These are phyloP conservation scores for Russula ochroleuca DNA, from an alignment of 768 basidiomycete genomes.

Conservation along the genomic window DNA sequence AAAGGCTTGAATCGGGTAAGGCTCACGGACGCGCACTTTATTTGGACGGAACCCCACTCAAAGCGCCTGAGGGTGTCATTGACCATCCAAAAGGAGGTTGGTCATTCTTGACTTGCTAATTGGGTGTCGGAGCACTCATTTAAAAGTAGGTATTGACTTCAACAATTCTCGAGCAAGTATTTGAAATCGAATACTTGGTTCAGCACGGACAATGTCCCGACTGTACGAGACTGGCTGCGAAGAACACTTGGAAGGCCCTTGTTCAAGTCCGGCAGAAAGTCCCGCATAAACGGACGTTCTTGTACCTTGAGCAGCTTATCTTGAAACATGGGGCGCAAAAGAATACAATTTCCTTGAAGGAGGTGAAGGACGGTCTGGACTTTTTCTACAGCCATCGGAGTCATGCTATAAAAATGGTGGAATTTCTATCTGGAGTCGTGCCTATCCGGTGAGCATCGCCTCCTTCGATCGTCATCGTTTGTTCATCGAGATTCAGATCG, in stretches of 20 bases:
- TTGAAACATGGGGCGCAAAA: conserved; percentile 95
- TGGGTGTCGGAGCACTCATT: conserved; percentile 7
- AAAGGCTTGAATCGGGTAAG: conserved; percentile 93
- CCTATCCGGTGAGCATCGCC: conserved; percentile 67
- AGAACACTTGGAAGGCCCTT: conserved; percentile 97
- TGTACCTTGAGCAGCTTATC: conserved; percentile 96
- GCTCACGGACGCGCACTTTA: conserved; percentile 96
- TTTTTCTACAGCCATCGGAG: conserved; percentile 92
- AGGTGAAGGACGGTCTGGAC: conserved; percentile 91
- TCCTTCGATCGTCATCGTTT: not conserved
- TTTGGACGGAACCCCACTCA: conserved; percentile 99
- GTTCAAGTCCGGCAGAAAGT: conserved; percentile 99
- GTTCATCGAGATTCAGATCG: conserved; percentile 46
- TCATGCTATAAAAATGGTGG: conserved; percentile 95
- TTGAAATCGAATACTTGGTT: conserved; percentile 93
- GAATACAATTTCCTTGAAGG: conserved; percentile 90
- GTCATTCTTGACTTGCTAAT: conserved; percentile 27
- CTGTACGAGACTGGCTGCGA: conserved; percentile 90
- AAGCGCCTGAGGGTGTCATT: conserved; percentile 88
- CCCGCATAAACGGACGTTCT: conserved; percentile 94
- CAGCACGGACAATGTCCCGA: conserved; percentile 94
- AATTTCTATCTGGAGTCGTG: conserved; percentile 83
- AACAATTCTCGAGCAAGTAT: conserved; percentile 95
- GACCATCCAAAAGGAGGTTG: conserved; percentile 96
- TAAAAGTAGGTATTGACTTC: conserved; percentile 72